Percentiles rank a stretch among this genome's conserved stretches.
These are phyloP conservation scores for Akebia trifoliata DNA, from an alignment of 164 flowering plant genomes.

Conservation along the genomic window DNA sequence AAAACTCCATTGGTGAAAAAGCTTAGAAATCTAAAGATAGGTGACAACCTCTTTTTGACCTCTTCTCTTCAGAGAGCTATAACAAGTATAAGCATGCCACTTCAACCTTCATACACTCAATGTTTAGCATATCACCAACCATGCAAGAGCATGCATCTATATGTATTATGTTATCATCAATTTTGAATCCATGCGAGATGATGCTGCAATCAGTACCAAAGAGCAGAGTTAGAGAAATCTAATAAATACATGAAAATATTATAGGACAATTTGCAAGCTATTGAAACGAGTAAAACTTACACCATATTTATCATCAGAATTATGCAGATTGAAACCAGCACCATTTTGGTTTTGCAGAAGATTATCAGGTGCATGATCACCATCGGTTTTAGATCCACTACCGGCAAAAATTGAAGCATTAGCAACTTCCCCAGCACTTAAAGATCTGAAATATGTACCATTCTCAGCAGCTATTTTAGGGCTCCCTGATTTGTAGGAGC, in stretches of 20 bases:
- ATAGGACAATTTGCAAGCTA: no score
- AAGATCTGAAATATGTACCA: no score
- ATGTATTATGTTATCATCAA: constrained; percentile 44
- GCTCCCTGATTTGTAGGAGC: no score
- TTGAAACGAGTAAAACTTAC: constrained; percentile 30
- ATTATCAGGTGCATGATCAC: no score
- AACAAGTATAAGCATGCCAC: constrained; percentile 71
- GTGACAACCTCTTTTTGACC: constrained; percentile 58
- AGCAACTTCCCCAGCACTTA: no score
- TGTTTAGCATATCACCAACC: constrained; percentile 30
- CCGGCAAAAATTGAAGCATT: no score
- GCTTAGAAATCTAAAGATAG: neutral
- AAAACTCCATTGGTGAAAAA: no score
- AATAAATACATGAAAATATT: neutral
- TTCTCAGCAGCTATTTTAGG: no score
- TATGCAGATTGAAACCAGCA: constrained; percentile 9
- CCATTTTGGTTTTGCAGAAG: no score
- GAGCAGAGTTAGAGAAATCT: constrained; percentile 7
- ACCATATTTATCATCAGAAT: constrained; percentile 6
- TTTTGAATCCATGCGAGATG: constrained; percentile 39
- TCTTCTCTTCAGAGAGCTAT: constrained; percentile 53
- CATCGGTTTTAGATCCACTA: no score
- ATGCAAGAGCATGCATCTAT: constrained; percentile 29
- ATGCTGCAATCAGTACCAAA: constrained; percentile 31
- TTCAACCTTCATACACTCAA: constrained; percentile 54